These are phyloP conservation scores for Trypanosoma scelopori DNA, from an alignment of 208 protist species.

Conservation along the genomic window DNA sequence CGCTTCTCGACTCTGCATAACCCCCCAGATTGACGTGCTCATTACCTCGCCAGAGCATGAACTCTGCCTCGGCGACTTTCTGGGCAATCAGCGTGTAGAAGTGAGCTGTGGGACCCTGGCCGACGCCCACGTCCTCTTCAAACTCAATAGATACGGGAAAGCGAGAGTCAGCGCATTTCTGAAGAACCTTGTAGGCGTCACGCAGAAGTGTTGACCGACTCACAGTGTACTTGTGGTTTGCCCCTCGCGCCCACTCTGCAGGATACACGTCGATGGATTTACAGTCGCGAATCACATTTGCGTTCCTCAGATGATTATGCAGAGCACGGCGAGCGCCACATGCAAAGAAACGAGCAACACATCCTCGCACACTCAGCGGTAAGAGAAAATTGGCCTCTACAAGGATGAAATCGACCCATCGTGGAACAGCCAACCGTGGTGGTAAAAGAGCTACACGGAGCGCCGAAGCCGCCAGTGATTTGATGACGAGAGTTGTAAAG, in stretches of 20 bases:
- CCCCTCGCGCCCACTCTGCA: constrained; percentile 64
- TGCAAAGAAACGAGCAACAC: constrained; percentile 70
- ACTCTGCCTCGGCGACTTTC: constrained; percentile 40
- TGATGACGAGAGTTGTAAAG: constrained; percentile 50
- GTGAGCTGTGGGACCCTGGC: constrained; percentile 88
- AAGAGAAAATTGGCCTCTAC: constrained; percentile 72
- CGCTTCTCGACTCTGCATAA: constrained; percentile 4
- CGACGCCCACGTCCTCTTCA: constrained; percentile 85
- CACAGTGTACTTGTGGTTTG: constrained; percentile 86
- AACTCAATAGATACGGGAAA: constrained; percentile 88
- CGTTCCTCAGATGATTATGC: constrained; percentile 55
- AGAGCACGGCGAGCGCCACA: constrained; percentile 78
- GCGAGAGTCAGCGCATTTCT: constrained; percentile 63
- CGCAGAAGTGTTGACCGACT: constrained; percentile 55
- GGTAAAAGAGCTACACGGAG: constrained; percentile 79
- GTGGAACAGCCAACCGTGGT: constrained; percentile 65
- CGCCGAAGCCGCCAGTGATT: constrained; percentile 71
- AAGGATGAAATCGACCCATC: constrained; percentile 82
- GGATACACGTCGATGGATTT: constrained; percentile 35
- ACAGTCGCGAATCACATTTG: constrained; percentile 49
- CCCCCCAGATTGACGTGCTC: background rate
- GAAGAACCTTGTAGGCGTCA: constrained; percentile 65
- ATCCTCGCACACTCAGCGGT: constrained; percentile 50
- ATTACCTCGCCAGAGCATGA: constrained; percentile 60
- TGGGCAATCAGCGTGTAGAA: constrained; percentile 85